Percentiles rank a stretch among this genome's conserved stretches.
phyloP scores from a whole-genome alignment of 2,329 filamentous ascomycete species.

The Fusarium poae region DNA sequence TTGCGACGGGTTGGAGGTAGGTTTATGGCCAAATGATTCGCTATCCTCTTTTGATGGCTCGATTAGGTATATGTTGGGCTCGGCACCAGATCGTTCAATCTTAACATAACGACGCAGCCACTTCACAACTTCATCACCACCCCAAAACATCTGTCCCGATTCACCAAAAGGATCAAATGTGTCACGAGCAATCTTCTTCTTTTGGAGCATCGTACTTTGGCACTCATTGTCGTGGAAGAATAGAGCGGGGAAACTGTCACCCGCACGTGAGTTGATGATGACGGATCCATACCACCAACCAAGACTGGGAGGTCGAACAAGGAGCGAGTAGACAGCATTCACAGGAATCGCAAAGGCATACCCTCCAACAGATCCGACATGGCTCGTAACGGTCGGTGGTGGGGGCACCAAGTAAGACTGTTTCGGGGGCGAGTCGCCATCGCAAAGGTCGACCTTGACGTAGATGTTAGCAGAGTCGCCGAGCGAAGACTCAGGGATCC shows the following conservation, averaged over 20 bases:
- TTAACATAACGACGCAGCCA: slow-evolving; percentile 89
- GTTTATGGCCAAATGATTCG: slow-evolving; percentile 79
- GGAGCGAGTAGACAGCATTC: slow-evolving; percentile 88
- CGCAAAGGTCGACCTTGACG: slow-evolving; percentile 92
- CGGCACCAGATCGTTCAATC: slow-evolving; percentile 85
- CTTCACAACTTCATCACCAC: slow-evolving; percentile 91
- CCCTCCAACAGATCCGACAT: slow-evolving; percentile 77
- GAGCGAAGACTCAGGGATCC: slow-evolving; percentile 90
- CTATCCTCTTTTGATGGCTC: slow-evolving; percentile 89
- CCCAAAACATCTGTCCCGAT: slow-evolving; percentile 93
- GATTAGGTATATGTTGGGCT: slow-evolving; percentile 91
- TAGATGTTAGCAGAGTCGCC: slow-evolving; percentile 90
- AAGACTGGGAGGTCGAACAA: slow-evolving; percentile 90
- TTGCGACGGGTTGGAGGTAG: slow-evolving; percentile 56
- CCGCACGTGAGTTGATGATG: slow-evolving; percentile 89
- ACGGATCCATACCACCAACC: slow-evolving; percentile 99
- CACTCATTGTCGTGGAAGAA: slow-evolving; percentile 99
- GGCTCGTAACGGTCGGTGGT: slow-evolving; percentile 85
- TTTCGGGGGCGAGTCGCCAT: slow-evolving; percentile 82
- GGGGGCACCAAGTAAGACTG: slow-evolving; percentile 93
- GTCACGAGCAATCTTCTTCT: slow-evolving; percentile 85
- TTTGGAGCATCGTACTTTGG: slow-evolving; percentile 92
- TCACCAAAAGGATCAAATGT: slow-evolving; percentile 92
- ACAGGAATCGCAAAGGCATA: slow-evolving; percentile 95
- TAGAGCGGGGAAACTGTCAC: slow-evolving; percentile 92